These are phyloP conservation scores for Lichtheimia ornata DNA, from an alignment of 371 early-diverging fungal species.

Conservation along the genomic window DNA sequence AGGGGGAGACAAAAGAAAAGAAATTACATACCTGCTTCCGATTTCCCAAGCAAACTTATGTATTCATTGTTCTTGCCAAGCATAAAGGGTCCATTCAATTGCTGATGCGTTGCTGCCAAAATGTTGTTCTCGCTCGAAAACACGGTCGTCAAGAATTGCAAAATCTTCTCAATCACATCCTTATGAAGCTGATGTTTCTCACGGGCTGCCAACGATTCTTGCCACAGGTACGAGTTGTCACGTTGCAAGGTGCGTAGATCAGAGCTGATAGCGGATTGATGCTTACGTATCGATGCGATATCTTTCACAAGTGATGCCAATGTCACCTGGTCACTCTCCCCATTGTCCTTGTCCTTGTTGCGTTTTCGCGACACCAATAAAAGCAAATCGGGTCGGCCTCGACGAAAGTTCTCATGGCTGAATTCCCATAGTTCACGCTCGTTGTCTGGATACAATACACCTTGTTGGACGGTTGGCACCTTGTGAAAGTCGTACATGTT, in stretches of 20 bases:
- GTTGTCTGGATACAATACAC: conserved; percentile 64
- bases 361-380: conserved; percentile 56
- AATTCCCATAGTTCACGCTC: conserved; percentile 68
- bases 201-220: conserved; percentile 71
- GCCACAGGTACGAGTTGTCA: conserved; percentile 88
- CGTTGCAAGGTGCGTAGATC: conserved; percentile 83
- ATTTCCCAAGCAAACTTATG: conserved; percentile 13
- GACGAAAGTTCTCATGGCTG: conserved; percentile 54
- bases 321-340: conserved; percentile 34
- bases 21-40: conserved; percentile 4
- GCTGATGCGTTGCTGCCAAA: not conserved
- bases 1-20: not conserved
- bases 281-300: conserved; percentile 77
- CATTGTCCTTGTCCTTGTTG: conserved; percentile 45
- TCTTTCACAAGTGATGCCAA: conserved; percentile 65
- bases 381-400: conserved; percentile 54
- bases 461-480: conserved; percentile 76
- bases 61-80: conserved; percentile 20
- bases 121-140: conserved; percentile 31
- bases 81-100: conserved; percentile 18
- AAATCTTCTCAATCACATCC: conserved; percentile 86
- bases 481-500: conserved; percentile 93
- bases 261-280: conserved; percentile 79
- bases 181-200: conserved; percentile 85
- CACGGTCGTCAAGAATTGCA: conserved; percentile 75